Percentiles rank a stretch among this genome's conserved stretches.
phyloP scores from a whole-genome alignment of 441 rosid genomes.

The Pelargonium cotyledonis region DNA sequence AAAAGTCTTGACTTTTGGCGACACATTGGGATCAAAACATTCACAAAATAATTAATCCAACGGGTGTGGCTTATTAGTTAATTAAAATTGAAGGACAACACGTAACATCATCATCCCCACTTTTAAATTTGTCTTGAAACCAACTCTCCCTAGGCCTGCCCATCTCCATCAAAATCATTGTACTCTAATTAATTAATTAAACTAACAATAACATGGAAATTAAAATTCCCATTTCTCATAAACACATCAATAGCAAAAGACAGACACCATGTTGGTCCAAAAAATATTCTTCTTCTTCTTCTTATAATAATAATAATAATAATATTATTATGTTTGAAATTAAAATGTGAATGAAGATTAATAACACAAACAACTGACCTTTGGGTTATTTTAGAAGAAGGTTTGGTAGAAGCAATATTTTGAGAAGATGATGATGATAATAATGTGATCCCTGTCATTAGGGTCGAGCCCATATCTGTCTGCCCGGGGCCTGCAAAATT shows the following conservation, averaged over 20 bases:
- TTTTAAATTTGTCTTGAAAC: not conserved
- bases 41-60: conserved; percentile 16
- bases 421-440: not conserved
- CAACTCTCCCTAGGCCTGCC: conserved; percentile 13
- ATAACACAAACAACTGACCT: too few relatives aligned
- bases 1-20: conserved; percentile 29
- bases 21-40: conserved; percentile 27
- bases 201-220: not conserved
- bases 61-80: conserved; percentile 6
- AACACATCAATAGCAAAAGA: conserved; percentile 15
- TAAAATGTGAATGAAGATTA: too few relatives aligned
- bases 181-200: not conserved
- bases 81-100: conserved; percentile 8
- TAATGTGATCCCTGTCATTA: too few relatives aligned
- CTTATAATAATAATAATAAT: too few relatives aligned
- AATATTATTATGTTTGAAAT: too few relatives aligned
- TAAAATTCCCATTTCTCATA: conserved; percentile 8
- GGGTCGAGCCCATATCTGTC: not conserved
- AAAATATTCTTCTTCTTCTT: too few relatives aligned
- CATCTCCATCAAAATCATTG: conserved; percentile 25
- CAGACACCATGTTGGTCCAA: conserved; percentile 22
- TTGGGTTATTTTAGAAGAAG: not conserved
- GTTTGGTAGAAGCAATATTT: not conserved
- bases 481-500: not conserved
- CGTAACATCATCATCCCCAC: conserved; percentile 13